Evolutionary conservation across 345 rosid genomes (phyloP), one percentile per base, ranked within the genome.

Genomic region (Mercurialis annua): DNA sequence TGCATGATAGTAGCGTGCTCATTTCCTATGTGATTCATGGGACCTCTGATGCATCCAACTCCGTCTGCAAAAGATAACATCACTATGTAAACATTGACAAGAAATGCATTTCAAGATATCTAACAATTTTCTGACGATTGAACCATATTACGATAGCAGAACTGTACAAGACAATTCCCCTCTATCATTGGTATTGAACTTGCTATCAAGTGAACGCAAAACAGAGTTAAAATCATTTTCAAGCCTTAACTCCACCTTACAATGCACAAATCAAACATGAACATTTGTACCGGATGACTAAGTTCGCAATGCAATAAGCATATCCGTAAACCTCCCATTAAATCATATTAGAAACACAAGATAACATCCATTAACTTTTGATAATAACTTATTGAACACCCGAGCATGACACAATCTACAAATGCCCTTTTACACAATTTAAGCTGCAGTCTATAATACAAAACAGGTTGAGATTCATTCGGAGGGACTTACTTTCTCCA

Each of bases 401-500:
- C 64, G 5, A 21, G 1, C 11, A 40, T 38, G 21, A 59, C 5
- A 9, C 5, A 40, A 7, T 40, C 11, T 40, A 3, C 44, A 40
- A 40, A 8, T 9, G 11, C 44, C 44, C 8, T 40, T 40, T 40
- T 40, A 50, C 8, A 44, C 20, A 23, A 42, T 44, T 44, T 23
- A 5, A 62, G 33, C 38, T 43, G 6, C 20, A 42, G 17, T 26
- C 53, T 17, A 62, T 27, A 5, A 10, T 44, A 10, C 38, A 4
- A 14, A 0, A 18, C 26, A 31, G 34, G 20, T 5, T 40, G 38
- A 20, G 27, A 50, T 23, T 15, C 42, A n/a, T 64, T 42, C 18
- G 49, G 21, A 58, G 27, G 70, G 43, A 78, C 89, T 82, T 73
- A 89, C 92, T 74, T 57, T 77, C 72, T 44, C 82, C 85, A 30